A percentile compares a stretch with the other conserved stretches of the same genome.
Conservation (phyloP, 169 alveolate species). For the Eimeria acervulina region DNA sequence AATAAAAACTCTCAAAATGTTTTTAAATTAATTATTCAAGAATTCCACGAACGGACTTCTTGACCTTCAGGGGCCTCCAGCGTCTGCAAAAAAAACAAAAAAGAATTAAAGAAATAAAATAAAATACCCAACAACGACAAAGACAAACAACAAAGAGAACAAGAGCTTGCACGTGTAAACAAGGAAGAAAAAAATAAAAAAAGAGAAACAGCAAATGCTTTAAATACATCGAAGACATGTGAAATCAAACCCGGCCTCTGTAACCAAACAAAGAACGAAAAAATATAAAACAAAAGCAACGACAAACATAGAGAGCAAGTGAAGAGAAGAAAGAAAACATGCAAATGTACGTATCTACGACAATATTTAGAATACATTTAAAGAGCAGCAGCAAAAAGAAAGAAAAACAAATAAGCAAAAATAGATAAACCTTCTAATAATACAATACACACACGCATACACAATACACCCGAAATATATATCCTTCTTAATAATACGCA, state of each 20-base stretch:
- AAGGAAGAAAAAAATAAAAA: background rate
- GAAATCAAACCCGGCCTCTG: too few species aligned
- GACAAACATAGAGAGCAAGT: background rate
- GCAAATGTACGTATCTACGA: background rate
- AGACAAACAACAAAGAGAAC: background rate
- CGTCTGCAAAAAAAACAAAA: conserved; percentile 8
- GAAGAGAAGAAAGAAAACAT: background rate
- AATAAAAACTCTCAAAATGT: background rate
- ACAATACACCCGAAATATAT: background rate
- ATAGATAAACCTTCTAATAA: background rate
- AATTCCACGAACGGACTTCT: conserved; percentile 80
- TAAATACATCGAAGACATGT: too few species aligned
- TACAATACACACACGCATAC: background rate
- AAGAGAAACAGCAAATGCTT: background rate
- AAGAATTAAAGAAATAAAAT: too few species aligned
- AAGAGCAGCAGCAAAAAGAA: too few species aligned
- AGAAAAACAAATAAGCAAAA: too few species aligned
- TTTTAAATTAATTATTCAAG: background rate
- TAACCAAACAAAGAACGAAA: too few species aligned
- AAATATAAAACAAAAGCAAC: background rate
- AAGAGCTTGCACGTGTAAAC: background rate
- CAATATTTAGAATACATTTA: too few species aligned
- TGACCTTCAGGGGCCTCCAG: conserved; percentile 79
- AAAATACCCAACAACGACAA: too few species aligned
- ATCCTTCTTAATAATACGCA: too few species aligned